A percentile compares a stretch with the other conserved stretches of the same genome.
Evolutionary conservation across 2,329 filamentous ascomycete genomes (phyloP).

Genomic region (Fusarium sp.): DNA sequence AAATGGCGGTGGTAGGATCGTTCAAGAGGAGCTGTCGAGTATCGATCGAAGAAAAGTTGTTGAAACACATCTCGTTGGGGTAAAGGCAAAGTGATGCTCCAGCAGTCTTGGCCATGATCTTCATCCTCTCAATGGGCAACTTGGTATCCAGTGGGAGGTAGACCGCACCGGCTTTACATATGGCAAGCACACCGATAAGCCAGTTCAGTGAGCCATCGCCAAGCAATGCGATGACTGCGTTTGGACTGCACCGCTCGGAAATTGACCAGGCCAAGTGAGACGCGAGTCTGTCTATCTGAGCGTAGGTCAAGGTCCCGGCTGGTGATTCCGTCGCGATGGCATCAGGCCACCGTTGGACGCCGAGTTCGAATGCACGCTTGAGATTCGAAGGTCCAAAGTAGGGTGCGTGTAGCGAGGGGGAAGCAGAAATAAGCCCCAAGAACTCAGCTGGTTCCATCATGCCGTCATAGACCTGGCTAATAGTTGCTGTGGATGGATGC

Average conservation of each 20-base stretch:
- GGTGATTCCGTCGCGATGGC: background rate
- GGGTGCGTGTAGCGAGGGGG: background rate
- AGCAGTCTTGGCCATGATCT: background rate
- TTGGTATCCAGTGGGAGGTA: background rate
- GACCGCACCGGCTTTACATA: background rate
- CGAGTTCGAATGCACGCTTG: background rate
- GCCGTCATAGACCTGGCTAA: background rate
- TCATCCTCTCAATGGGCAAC: background rate
- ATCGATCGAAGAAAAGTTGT: background rate
- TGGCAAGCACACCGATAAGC: background rate
- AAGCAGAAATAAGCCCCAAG: background rate
- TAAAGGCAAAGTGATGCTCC: background rate
- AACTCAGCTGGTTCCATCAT: background rate
- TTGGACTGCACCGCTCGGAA: background rate
- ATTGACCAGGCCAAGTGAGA: background rate
- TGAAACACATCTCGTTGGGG: background rate
- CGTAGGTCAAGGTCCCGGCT: background rate
- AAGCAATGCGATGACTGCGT: background rate
- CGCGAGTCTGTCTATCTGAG: background rate
- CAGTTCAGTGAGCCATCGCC: background rate
- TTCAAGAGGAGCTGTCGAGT: too few species aligned
- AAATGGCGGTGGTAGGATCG: background rate
- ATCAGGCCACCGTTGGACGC: too few species aligned
- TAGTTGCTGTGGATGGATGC: background rate
- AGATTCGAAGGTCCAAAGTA: background rate